Conservation (phyloP, 495 filamentous ascomycete genomes). For the Penicillium herquei region DNA sequence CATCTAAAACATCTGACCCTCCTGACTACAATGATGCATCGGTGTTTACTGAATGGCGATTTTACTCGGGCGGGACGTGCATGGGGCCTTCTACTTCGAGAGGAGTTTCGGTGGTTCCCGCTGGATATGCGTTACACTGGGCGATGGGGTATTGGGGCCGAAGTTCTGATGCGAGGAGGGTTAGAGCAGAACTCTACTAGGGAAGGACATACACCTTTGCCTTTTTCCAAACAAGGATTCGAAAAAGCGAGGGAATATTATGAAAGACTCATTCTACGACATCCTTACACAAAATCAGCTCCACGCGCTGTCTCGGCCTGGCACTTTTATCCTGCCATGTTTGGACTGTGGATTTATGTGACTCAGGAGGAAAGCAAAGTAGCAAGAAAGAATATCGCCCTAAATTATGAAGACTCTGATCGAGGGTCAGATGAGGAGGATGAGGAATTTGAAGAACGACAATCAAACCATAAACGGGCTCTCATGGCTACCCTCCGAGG, state of each 20-base stretch:
- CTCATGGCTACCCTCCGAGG: slow-evolving; percentile 26
- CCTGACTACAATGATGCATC: slow-evolving; percentile 61
- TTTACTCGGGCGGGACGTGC: slow-evolving; percentile 61
- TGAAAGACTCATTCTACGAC: slow-evolving; percentile 64
- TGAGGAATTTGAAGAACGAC: slow-evolving; percentile 6
- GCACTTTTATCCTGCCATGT: slow-evolving; percentile 67
- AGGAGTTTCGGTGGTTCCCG: slow-evolving; percentile 46
- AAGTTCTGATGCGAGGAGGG: slow-evolving; percentile 57
- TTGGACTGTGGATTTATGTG: slow-evolving; percentile 64
- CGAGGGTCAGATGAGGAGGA: slow-evolving; percentile 34
- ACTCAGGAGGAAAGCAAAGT: slow-evolving; percentile 48
- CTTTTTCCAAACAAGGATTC: slow-evolving; percentile 53
- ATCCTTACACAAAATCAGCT: slow-evolving; percentile 53
- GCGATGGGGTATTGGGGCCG: slow-evolving; percentile 69
- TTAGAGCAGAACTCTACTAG: slow-evolving; percentile 10
- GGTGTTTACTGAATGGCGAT: slow-evolving; percentile 58
- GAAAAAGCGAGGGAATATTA: slow-evolving; percentile 61
- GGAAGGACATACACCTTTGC: slow-evolving; percentile 4
- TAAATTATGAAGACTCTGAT: slow-evolving; percentile 18
- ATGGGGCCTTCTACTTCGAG: slow-evolving; percentile 62
- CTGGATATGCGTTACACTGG: slow-evolving; percentile 55
- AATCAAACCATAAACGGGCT: slow-evolving; percentile 13
- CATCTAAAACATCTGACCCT: slow-evolving; percentile 58
- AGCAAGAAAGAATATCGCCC: slow-evolving; percentile 25
- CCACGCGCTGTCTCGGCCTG: slow-evolving; percentile 47